These are phyloP conservation scores for Chaetomium sp. DNA, from an alignment of 2,329 filamentous ascomycete species.

Conservation along the genomic window DNA sequence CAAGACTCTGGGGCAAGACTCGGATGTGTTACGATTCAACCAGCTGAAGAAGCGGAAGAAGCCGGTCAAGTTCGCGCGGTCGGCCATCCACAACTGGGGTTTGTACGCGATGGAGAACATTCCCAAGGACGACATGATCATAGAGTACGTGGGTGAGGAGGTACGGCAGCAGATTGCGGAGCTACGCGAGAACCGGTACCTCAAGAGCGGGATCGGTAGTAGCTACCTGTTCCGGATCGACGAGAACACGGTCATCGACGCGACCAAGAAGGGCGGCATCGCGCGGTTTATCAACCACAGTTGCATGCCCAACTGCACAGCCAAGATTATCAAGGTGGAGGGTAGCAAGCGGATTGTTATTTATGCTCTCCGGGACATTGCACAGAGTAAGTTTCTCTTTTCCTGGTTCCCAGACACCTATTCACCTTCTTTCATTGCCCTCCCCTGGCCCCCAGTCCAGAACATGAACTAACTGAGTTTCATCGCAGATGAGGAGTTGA, in stretches of 20 bases:
- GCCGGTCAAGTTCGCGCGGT: conserved; percentile 94
- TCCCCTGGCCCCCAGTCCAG: conserved; percentile 3
- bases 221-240: conserved; percentile 98
- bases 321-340: conserved; percentile 98
- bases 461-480: conserved; percentile 20
- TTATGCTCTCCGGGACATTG: conserved; percentile 92
- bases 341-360: conserved; percentile 98
- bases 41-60: conserved; percentile 99
- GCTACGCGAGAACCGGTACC: conserved; percentile 82
- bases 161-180: conserved; percentile 97
- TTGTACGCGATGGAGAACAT: conserved; percentile 98
- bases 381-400: conserved; percentile 64
- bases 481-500: conserved; percentile 84
- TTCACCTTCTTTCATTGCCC: not conserved
- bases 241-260: conserved; percentile 94
- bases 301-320: conserved; percentile 96
- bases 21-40: conserved; percentile 93
- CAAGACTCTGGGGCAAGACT: conserved; percentile 73
- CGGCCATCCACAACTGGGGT: conserved; percentile 98
- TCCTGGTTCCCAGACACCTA: not conserved
- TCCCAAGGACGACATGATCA: conserved; percentile 97
- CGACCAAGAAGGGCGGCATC: conserved; percentile 97
- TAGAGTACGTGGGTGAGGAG: conserved; percentile 97
- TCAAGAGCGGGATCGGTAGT: conserved; percentile 94
- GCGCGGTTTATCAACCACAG: conserved; percentile 98